Evolutionary conservation across 495 filamentous ascomycete genomes (phyloP), one percentile per base, ranked within the genome.

Genomic region (Pseudomonodictys pantanalensis): DNA sequence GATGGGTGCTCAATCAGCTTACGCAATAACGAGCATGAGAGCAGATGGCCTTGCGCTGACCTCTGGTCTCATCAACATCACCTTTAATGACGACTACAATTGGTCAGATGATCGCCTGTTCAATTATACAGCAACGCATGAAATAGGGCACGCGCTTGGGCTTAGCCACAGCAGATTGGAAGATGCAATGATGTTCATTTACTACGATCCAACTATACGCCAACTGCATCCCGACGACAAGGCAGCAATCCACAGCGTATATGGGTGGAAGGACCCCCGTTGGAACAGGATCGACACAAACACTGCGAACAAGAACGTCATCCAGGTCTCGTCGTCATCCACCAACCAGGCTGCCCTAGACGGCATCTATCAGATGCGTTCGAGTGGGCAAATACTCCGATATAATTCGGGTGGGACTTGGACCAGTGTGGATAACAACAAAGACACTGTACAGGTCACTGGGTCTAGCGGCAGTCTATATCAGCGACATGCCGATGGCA

Each of bases 91-190:
- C 20, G 61, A 59, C 26, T 64, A 51, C 22, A 54, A 54, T 43
- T 64, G 61, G 61, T 39, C n/a, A 39, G 61, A 64, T 42, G 61
- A 64, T 32, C 54, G 54, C 9, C 12, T 59, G 15, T 64, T 64
- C 48, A 59, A 48, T 50, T 58, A 38, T 29, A 58, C 54, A 5
- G 61, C 55, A 11, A 20, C 52, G 17, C 61, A 64, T 24, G 61
- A 64, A 44, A 64, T 64, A 15, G 61, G 61, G 6, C 61, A 64
- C 22, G 42, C 61, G 5, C 61, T 64, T 15, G 61, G 61, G 1
- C 35, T 64, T 3, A 47, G 38, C 18, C 61, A 64, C 35, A 50
- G 42, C 33, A 64, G 52, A 44, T 54, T 64, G 18, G 54, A 64
- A 33, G 30, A 64, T 22, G 54, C 61, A 1, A 33, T 64, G 28